Evolutionary conservation across 805 yeast species (phyloP), one percentile per base, ranked within the genome.

Genomic region (Candida qinlingensis): DNA sequence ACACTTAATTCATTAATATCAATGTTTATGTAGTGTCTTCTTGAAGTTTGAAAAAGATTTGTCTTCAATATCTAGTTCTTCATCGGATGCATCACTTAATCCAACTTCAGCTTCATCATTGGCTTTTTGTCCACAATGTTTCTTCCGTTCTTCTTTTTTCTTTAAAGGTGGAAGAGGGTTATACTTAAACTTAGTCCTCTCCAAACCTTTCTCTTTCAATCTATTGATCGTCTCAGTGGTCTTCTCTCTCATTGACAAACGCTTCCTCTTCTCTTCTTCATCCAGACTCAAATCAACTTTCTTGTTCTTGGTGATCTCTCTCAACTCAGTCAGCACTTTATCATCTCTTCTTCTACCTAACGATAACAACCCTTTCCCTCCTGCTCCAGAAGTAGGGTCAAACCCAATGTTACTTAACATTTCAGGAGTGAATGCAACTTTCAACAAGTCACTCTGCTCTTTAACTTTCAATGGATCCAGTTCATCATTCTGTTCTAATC

Each of bases 391-490:
- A 12, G 79, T 73, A 3, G 83, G 83, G 59, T 79, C 82, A 55
- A 74, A 79, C 2, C 84, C 85, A 39, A 79, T 60, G 12, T 64
- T 62, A 19, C 65, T 63, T 13, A 78, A 58, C 35, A 72, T 63
- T 3, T 68, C 63, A 41, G 67, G 60, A n/a, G 69, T 67, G 52
- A 74, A 68, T 4, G 77, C 75, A 13, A 66, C 63, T 49, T 64
- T 64, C 6, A 70, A 54, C 11, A 68, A 53, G 4, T 54, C 57
- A 41, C 59, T 59, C 40, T 64, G 54, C 25, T 62, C 60, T 38
- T 54, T 61, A 47, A 45, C 51, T 52, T 49, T 45, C 59, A 39
- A 60, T 39, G 39, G 63, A 58, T 37, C 55, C 51, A 41, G 53
- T 45, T 40, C 50, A 41, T 35, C 34, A 41, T 55, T 39, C 60